phyloP scores from a whole-genome alignment of 2,329 filamentous ascomycete genomes.

The Xylariomycetidae sp. region DNA sequence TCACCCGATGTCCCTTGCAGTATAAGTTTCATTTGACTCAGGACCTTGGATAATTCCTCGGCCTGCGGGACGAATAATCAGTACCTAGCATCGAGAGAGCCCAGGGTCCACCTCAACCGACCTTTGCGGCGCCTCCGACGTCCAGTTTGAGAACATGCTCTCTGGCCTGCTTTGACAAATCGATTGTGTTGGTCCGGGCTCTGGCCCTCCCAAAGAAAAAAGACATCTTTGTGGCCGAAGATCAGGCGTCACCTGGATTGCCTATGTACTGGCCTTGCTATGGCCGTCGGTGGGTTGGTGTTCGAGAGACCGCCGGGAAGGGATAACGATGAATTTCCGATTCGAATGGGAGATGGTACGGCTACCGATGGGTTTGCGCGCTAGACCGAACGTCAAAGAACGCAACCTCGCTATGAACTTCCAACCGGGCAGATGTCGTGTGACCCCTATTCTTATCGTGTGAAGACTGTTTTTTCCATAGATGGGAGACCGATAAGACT shows the following conservation, averaged over 20 bases:
- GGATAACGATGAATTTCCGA: background rate
- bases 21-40: slow-evolving; percentile 86
- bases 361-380: background rate
- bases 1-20: slow-evolving; percentile 90
- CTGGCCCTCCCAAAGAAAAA: slow-evolving; percentile 53
- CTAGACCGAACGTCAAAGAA: background rate
- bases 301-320: background rate
- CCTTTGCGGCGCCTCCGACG: slow-evolving; percentile 43
- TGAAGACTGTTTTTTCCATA: no score
- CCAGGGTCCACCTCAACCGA: slow-evolving; percentile 18
- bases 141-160: slow-evolving; percentile 51
- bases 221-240: slow-evolving; percentile 35
- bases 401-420: background rate
- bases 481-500: no score
- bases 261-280: background rate
- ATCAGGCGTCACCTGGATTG: background rate
- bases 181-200: slow-evolving; percentile 45
- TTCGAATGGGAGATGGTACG: background rate
- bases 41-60: slow-evolving; percentile 81
- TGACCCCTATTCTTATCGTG: no score
- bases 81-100: slow-evolving; percentile 6
- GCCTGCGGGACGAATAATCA: slow-evolving; percentile 48
- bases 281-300: background rate
- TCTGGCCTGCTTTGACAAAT: slow-evolving; percentile 52
- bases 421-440: no score